Conservation (phyloP, 192 early-diverging fungal species). For the Powellomyces hirtus region DNA sequence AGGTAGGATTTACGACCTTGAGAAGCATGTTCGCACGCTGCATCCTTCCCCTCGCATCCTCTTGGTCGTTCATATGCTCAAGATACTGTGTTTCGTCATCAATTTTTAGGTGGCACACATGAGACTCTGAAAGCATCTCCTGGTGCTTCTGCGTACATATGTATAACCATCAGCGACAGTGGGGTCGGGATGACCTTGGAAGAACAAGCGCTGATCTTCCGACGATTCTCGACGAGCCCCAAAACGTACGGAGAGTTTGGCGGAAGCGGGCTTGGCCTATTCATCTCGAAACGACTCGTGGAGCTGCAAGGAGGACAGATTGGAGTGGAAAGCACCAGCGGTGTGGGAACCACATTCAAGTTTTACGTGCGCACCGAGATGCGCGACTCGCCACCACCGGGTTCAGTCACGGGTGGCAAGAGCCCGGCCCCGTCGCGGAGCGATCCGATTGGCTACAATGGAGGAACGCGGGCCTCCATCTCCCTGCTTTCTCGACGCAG, state of each 20-base stretch:
- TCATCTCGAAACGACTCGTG: conserved; percentile 44
- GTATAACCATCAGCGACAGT: conserved; percentile 27
- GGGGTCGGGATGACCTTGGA: conserved; percentile 38
- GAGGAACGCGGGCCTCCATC: background rate
- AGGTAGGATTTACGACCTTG: background rate
- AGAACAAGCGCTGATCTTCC: conserved; percentile 25
- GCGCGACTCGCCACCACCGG: conserved; percentile 9
- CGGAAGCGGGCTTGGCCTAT: conserved; percentile 47
- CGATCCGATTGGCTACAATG: background rate
- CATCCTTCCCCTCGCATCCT: too few relatives aligned
- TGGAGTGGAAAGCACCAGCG: conserved; percentile 35
- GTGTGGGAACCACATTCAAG: conserved; percentile 32
- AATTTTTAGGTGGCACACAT: too few relatives aligned
- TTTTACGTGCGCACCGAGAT: conserved; percentile 28
- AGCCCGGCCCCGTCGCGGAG: background rate
- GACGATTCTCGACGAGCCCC: conserved; percentile 33
- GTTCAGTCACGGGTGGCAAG: background rate
- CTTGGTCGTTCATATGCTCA: too few relatives aligned
- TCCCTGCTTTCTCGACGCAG: background rate
- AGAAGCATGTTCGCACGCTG: background rate
- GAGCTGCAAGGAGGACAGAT: conserved; percentile 42
- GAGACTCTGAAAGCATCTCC: background rate
- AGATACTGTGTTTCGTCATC: too few relatives aligned
- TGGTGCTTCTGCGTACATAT: conserved; percentile 11
- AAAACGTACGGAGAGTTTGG: conserved; percentile 45